Evolutionary conservation across 2,329 filamentous ascomycete genomes (phyloP), one percentile per base, ranked within the genome.

Genomic region (Didymella pinodella): DNA sequence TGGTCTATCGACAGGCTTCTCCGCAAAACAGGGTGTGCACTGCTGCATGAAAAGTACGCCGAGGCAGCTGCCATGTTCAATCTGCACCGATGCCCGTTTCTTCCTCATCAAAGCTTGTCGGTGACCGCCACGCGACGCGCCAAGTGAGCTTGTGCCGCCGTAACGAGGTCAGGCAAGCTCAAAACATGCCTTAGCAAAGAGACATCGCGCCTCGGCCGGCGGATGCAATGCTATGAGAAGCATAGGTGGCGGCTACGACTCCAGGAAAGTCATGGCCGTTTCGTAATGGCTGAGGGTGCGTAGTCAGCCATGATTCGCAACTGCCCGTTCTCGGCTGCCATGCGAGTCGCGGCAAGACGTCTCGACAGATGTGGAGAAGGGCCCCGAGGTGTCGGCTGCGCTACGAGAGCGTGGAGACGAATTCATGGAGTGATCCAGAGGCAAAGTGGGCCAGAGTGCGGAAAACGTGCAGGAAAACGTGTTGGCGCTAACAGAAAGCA

Each of bases 111-210:
- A 50, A 25, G 41, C 50, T 26, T 51, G 46, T 61, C 56, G 49
- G 58, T 43, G 48, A 54, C 55, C 56, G 63, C 60, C 63, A 67
- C 57, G 31, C 64, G 57, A 61, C 54, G 46, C 32, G 69, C 67
- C 65, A 68, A 70, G 64, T 44, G 53, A 64, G 63, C 63, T 62
- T 65, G 58, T 63, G 31, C 50, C 51, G 54, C 54, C 48, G 40
- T 49, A n/a, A 61, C 49, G 48, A 59, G 57, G 54, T 58, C 36
- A 52, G 46, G 44, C 52, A 44, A 51, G 52, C 52, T 36, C 18
- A 32, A 32, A 40, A 60, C 6, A 22, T 14, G n/a, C 36, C 11
- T 57, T 57, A 44, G 34, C n/a, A 20, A 22, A 6, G 18, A 31
- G 22, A 41, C 32, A 34, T 31, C 10, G 55, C 59, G 56, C 51